A percentile compares a stretch with the other conserved stretches of the same genome.
Conservation (phyloP, 1,284 basidiomycete genomes). For the Tilletia walkeri region DNA sequence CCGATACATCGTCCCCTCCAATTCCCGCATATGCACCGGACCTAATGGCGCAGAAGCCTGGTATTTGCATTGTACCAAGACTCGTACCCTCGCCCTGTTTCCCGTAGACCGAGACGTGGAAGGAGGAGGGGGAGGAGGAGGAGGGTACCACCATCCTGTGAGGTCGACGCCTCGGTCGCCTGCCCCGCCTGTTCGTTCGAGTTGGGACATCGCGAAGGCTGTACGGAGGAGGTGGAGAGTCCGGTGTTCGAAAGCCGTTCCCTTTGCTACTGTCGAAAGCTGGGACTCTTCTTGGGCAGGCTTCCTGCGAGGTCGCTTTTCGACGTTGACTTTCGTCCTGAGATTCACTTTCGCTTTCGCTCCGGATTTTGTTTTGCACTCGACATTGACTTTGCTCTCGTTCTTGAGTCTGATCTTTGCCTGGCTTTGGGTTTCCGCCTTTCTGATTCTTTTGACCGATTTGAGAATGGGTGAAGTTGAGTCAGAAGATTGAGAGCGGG, state of each 20-base stretch:
- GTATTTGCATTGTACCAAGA: conserved; percentile 13
- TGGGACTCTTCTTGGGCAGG: background rate
- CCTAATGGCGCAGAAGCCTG: background rate
- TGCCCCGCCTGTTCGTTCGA: conserved; percentile 11
- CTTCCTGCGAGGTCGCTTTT: too few species aligned
- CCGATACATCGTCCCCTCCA: background rate
- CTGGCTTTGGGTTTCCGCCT: too few species aligned
- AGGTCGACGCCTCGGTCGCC: conserved; percentile 15
- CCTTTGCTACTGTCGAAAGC: background rate
- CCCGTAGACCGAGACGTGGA: background rate
- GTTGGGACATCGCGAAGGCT: background rate
- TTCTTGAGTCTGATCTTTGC: too few species aligned
- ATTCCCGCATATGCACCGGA: background rate
- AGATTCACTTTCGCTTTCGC: too few species aligned
- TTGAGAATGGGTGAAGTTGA: too few species aligned
- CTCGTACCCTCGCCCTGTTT: background rate
- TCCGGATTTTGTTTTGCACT: too few species aligned
- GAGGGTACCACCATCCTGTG: conserved; percentile 16
- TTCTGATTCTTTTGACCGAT: too few species aligned
- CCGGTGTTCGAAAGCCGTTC: background rate
- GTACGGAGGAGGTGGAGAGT: background rate
- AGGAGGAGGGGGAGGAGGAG: background rate
- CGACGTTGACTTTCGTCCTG: too few species aligned
- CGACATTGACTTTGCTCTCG: too few species aligned
- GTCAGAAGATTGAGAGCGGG: too few species aligned